Evolutionary conservation across 2,329 filamentous ascomycete species (phyloP), one percentile per base, ranked within the genome.

Genomic region (Curvularia eragrostidis): DNA sequence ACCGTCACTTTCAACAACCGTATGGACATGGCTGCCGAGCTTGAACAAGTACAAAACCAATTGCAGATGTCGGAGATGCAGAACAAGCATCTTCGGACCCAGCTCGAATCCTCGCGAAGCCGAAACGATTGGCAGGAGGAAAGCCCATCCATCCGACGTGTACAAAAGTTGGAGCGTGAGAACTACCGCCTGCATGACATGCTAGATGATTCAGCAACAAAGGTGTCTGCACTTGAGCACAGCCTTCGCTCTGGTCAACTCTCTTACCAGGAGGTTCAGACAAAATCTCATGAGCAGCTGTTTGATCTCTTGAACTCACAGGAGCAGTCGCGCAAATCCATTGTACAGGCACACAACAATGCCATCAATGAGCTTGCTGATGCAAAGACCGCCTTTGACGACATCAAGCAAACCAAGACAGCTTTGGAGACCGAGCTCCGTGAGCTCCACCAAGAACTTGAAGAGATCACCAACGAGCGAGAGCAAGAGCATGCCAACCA

Each of bases 1-100:
- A 90, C 92, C 15, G 81, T 93, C 41, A 89, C 88, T 65, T 91
- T 91, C 78, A 94, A 95, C 79, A 92, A 90, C 71, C 89, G 90
- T 38, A 94, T 96, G 88, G 94, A 98, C 73, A 82, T 96, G 58
- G 95, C 93, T 70, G 86, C 91, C 3, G 93, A 98, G 70, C 83
- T 97, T 12, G 94, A 98, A 74, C 89, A 96, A 76, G 84, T 97
- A 24, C 94, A 97, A 74, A 97, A 96, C 74, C 92, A 97, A 74
- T 85, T 98, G 50, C 94, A 98, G 72, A 87, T 98, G 75, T 89
- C 90, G 4, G 90, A 97, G 76, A 97, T 98, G 91, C 91, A 96
- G 68, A 97, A 97, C 77, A 88, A 91, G 32, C 93, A 98, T 70
- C 85, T 98, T 5, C 91, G 97, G 73, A 93, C 87, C 71, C 93